Conservation (phyloP, 2,329 filamentous ascomycete species). For the Trichoderma sp. region DNA sequence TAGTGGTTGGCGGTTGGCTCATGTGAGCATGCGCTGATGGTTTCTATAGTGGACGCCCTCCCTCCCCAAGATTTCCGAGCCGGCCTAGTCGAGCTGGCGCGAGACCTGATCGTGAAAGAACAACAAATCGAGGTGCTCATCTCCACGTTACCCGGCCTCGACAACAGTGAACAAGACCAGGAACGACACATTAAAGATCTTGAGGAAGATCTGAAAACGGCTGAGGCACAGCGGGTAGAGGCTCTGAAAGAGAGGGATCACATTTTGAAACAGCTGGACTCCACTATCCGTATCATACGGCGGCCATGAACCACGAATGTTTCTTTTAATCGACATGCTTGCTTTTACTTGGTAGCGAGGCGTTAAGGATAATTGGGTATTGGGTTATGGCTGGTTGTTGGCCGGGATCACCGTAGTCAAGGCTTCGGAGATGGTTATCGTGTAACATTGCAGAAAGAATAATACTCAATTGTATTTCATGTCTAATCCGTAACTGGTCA, state of each 20-base stretch:
- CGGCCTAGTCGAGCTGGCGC: conserved; percentile 69
- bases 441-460: not conserved
- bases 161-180: conserved; percentile 76
- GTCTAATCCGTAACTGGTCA: not conserved
- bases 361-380: conserved; percentile 23
- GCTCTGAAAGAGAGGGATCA: conserved; percentile 63
- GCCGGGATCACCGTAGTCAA: not conserved
- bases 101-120: conserved; percentile 74
- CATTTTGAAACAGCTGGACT: conserved; percentile 58
- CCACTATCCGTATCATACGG: conserved; percentile 58
- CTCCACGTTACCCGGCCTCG: conserved; percentile 70
- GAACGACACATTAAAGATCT: conserved; percentile 62
- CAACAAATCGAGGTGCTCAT: conserved; percentile 81
- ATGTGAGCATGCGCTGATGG: not conserved
- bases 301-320: conserved; percentile 46
- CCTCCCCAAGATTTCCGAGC: conserved; percentile 62
- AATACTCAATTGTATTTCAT: not conserved
- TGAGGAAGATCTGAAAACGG: conserved; percentile 61
- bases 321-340: not conserved
- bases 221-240: conserved; percentile 60
- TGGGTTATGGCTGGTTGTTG: not conserved
- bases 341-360: conserved; percentile 29
- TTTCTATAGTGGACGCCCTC: conserved; percentile 55
- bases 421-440: not conserved
- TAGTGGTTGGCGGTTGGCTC: too few species aligned